Conservation (phyloP, 2,329 filamentous ascomycete species). For the Fusarium sp. region DNA sequence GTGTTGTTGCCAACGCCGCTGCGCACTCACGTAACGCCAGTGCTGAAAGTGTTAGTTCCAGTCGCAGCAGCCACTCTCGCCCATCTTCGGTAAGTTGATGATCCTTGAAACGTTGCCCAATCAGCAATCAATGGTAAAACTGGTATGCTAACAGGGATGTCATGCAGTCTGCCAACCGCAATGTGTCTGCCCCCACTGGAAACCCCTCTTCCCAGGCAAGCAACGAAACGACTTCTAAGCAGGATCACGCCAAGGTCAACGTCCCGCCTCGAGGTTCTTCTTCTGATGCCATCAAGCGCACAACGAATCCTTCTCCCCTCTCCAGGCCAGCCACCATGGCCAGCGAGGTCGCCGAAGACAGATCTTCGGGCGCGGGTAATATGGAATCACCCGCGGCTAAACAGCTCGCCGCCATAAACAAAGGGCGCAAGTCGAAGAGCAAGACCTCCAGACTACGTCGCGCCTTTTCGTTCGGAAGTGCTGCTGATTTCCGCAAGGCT, state of each 20-base stretch:
- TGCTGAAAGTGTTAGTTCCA: slow-evolving; percentile 73
- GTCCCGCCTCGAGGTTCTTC: slow-evolving; percentile 73
- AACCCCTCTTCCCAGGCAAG: slow-evolving; percentile 64
- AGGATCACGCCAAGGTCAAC: slow-evolving; percentile 68
- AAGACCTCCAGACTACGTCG: slow-evolving; percentile 88
- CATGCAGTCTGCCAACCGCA: slow-evolving; percentile 71
- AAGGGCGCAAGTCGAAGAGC: slow-evolving; percentile 80
- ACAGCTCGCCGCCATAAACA: slow-evolving; percentile 88
- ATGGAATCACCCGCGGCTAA: slow-evolving; percentile 79
- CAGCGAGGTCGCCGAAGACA: slow-evolving; percentile 62
- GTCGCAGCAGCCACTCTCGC: slow-evolving; percentile 69
- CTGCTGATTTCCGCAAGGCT: slow-evolving; percentile 86
- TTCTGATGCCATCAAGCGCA: slow-evolving; percentile 74
- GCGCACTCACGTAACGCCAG: slow-evolving; percentile 65
- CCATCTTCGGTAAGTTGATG: slow-evolving; percentile 73
- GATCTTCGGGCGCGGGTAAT: slow-evolving; percentile 56
- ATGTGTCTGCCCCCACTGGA: slow-evolving; percentile 63
- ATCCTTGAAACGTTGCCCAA: slow-evolving; percentile 57
- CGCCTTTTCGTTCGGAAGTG: slow-evolving; percentile 96
- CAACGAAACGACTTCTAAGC: slow-evolving; percentile 62
- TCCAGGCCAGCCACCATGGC: slow-evolving; percentile 77
- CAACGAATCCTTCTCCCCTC: slow-evolving; percentile 76
- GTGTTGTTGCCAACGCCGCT: slow-evolving; percentile 50
- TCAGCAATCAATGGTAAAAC: slow-evolving; percentile 53
- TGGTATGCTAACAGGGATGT: slow-evolving; percentile 62